Percentiles rank a stretch among this genome's conserved stretches.
These are phyloP conservation scores for Lentinula sp. DNA, from an alignment of 768 basidiomycete genomes.

Conservation along the genomic window DNA sequence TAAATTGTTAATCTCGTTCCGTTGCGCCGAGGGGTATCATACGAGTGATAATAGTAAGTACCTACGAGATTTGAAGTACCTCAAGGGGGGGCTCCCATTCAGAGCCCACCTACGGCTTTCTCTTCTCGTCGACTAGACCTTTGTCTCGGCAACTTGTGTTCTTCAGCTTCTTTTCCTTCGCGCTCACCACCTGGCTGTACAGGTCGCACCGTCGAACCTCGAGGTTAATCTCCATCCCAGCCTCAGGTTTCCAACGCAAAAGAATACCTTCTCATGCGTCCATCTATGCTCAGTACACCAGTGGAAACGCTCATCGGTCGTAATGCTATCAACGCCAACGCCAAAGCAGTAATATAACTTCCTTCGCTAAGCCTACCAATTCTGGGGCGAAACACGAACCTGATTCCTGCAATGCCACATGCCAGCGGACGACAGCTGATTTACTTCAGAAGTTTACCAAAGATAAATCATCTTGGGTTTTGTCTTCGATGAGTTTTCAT, in stretches of 20 bases:
- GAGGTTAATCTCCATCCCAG: background rate
- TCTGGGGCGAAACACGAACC: constrained; percentile 20
- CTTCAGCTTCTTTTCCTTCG: background rate
- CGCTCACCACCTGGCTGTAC: background rate
- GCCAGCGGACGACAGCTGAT: constrained; percentile 16
- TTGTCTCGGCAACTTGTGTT: no score
- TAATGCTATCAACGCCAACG: constrained; percentile 23
- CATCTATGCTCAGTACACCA: constrained; percentile 23
- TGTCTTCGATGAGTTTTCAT: constrained; percentile 21
- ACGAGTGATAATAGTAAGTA: no score
- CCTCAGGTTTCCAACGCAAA: background rate
- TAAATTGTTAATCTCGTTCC: no score
- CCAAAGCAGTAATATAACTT: constrained; percentile 16
- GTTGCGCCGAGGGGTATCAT: no score
- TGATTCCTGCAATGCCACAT: constrained; percentile 24
- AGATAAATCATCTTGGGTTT: constrained; percentile 26
- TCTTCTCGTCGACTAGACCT: no score
- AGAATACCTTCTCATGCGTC: background rate
- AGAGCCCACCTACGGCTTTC: no score
- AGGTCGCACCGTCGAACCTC: background rate
- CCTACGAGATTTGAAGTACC: no score
- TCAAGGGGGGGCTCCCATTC: no score
- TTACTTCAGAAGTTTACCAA: constrained; percentile 20
- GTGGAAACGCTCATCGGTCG: constrained; percentile 28
- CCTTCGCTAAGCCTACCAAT: constrained; percentile 17